Evolutionary conservation across 306 rosid genomes (phyloP), one percentile per base, ranked within the genome.

Genomic region (Canavalia gladiata): DNA sequence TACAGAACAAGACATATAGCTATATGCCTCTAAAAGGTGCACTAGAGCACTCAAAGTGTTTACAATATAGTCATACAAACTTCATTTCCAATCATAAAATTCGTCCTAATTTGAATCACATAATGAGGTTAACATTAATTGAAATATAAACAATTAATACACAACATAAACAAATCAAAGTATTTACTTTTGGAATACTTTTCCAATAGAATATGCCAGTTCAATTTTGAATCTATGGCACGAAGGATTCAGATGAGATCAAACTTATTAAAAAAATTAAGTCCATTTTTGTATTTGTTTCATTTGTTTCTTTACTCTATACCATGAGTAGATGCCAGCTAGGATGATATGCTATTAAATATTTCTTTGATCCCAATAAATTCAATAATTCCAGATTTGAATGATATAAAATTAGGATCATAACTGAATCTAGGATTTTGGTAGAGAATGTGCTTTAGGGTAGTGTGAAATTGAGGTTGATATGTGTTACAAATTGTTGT

Each of bases 241-340:
- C 47, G 58, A 43, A 31, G 70, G 59, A 75, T 59, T 75, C 46
- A 47, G 60, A 50, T 75, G 34, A 45, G 70, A 59, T 45, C 18
- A 6, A 76, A 1, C 12, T 6, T 12, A 25, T 42, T 25, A 31
- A 31, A 11, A 18, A 60, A 76, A 33, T 31, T 2, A 31, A 13
- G 4, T 34, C 9, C 54, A 29, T 31, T 11, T 49, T 70, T 31
- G 10, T 0, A 47, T 12, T 28, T 74, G 10, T n/a, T 41, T 46
- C 13, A n/a, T 11, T 58, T 31, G 70, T 45, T 75, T 28, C 64
- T 59, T 76, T 62, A 8, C 50, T 13, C 13, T 58, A 28, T 30
- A 58, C 39, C 6, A 58, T n/a, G 6, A 29, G 13, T 58, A 58
- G 39, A 39, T 64, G 47, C 71, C 47, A 41, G 33, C 11, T 6